These are phyloP conservation scores for Neonectria ditissima DNA, from an alignment of 2,329 filamentous ascomycete genomes.

Conservation along the genomic window DNA sequence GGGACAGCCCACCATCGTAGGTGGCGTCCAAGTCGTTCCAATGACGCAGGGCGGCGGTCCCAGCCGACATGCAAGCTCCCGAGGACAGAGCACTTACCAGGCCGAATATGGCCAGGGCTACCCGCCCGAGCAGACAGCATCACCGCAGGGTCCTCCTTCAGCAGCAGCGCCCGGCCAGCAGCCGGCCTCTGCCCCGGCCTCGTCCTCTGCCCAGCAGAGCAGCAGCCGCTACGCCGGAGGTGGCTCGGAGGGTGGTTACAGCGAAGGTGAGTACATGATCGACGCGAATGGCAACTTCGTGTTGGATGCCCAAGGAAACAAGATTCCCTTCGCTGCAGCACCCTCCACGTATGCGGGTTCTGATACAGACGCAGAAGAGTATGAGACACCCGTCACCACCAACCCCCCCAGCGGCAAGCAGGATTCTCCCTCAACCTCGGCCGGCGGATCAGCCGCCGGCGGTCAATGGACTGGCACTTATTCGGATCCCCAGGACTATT, in stretches of 20 bases:
- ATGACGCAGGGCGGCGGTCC: constrained; percentile 81
- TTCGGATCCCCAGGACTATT: constrained; percentile 68
- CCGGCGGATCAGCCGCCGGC: constrained; percentile 45
- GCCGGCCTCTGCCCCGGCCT: constrained; percentile 7
- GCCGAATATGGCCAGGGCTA: constrained; percentile 47
- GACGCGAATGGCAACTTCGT: constrained; percentile 71
- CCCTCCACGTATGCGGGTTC: constrained; percentile 60
- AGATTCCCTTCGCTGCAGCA: constrained; percentile 64
- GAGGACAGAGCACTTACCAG: constrained; percentile 50
- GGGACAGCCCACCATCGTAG: constrained; percentile 88
- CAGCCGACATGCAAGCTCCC: constrained; percentile 63
- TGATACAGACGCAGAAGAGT: constrained; percentile 68
- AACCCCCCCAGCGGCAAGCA: constrained; percentile 52
- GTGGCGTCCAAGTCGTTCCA: constrained; percentile 94
- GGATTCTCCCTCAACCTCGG: constrained; percentile 47
- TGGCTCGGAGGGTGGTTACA: constrained; percentile 71
- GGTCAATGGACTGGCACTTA: constrained; percentile 58
- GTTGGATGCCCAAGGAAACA: constrained; percentile 70
- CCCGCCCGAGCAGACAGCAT: constrained; percentile 55
- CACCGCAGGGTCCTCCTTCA: constrained; percentile 55
- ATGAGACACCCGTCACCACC: constrained; percentile 64
- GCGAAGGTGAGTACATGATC: constrained; percentile 78
- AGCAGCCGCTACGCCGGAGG: constrained; percentile 39
- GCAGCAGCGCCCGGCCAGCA: constrained; percentile 46
- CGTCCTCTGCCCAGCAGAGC: constrained; percentile 31